Evolutionary conservation across 176 grass and related monocot species (phyloP), one percentile per base, ranked within the genome.

Genomic region (Carex parvula): DNA sequence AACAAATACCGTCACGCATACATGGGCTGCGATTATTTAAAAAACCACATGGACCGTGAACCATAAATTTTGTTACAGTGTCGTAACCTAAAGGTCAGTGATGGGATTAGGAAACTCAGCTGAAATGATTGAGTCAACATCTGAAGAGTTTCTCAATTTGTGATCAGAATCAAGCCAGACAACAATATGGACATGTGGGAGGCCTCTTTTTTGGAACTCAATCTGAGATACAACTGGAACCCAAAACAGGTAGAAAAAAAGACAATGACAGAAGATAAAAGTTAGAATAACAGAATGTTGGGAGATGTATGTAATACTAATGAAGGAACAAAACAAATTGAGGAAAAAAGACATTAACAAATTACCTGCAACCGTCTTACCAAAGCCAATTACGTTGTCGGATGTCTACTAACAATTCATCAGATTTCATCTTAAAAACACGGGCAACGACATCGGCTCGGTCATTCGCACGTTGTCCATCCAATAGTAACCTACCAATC

Each of bases 391-490:
- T 61, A 4, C 54, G 14, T 4, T 57, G 54, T 8, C 4, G 4
- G 0, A 5, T 57, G 15, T 57, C 54, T 57, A 57, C 0, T 5
- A 57, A 57, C 16, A 90, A 2, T 7, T 81, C n/a, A 8, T 87
- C 8, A 0, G 67, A 9, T 2, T 87, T 90, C 32, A 87, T 60
- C 0, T 67, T 53, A 24, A 90, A 90, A 17, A 85, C 74, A 57
- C 85, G 58, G 3, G 50, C 17, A 2, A 58, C 10, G 17, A 90
- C 80, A 10, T 90, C 81, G 1, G 57, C 61, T 5, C n/a, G 70
- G 0, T 90, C 74, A 64, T 85, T 56, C 9, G 64, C 72, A 41
- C 71, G 86, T 13, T 84, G 70, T 0, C 85, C 64, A 21, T 15
- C 21, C 2, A 80, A 63, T 2, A 79, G 30, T 52, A 84, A 56